Evolutionary conservation across 1,139 yeast genomes (phyloP), one percentile per base, ranked within the genome.

Genomic region (Magnusiomyces tetraspermus): DNA sequence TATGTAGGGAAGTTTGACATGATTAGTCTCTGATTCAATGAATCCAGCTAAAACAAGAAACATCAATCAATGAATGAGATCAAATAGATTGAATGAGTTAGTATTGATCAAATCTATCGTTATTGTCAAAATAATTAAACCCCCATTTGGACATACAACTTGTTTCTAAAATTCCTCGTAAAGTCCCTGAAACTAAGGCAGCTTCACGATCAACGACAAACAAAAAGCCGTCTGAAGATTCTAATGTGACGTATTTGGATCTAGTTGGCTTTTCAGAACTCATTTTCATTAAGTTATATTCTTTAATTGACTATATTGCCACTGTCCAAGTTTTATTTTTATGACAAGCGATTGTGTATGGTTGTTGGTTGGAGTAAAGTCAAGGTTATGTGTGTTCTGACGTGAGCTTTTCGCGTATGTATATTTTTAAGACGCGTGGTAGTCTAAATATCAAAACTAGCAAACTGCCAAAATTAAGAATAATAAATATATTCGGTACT

Each of bases 181-280:
- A 71, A 1, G 95, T 90, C 0, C 95, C 88, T 1, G 96, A 86
- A 2, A 88, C 80, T 69, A 76, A 72, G 0, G 97, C 97, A 0
- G 90, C 94, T 38, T 87, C 90, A 57, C 82, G 78, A 30, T 81
- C 69, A 2, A 92, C 73, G 11, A 82, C 73, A 62, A 79, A 86
- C 57, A 76, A 77, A 63, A 77, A 80, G 22, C 83, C 81, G 63
- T 90, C 97, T 2, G 83, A 76, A 0, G 97, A 86, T 1, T 86
- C 78, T 42, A 92, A 72, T 2, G 84, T 84, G 4, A 89, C 82
- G 62, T 72, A 81, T 42, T 75, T 49, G 33, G 51, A 46, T 36
- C 49, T 51, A 11, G 33, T 6, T 11, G 30, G 40, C 10, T 31
- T 46, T 19, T 51, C 50, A 51, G 50, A 36, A 46, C 41, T 51